phyloP scores from a whole-genome alignment of 352 stramenopile genomes.

The Aphanomyces stellatus region DNA sequence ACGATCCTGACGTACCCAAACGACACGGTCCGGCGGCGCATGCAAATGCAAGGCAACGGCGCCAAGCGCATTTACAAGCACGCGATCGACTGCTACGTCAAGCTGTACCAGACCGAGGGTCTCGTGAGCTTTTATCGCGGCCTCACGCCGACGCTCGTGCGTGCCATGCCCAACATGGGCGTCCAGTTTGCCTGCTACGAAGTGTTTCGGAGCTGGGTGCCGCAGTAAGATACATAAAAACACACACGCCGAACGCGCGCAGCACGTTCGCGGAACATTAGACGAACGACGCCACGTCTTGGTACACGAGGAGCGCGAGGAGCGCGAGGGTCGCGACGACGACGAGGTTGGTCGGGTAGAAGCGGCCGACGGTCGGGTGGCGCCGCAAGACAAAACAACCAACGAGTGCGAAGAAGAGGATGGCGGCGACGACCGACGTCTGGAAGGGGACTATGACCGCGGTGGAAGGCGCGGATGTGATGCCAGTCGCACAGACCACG shows the following conservation, averaged over 20 bases:
- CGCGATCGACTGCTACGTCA: constrained; percentile 67
- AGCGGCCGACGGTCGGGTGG: neutral
- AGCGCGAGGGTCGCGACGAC: neutral
- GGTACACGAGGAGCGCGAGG: constrained; percentile 7
- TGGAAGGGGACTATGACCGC: too few species aligned
- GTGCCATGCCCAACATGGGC: constrained; percentile 78
- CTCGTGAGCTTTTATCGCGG: constrained; percentile 65
- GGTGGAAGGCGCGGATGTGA: neutral
- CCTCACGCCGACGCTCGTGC: constrained; percentile 66
- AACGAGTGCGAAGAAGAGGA: neutral
- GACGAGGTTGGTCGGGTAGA: constrained; percentile 16
- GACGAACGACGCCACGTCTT: constrained; percentile 1
- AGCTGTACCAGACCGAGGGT: constrained; percentile 53
- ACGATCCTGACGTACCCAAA: constrained; percentile 85
- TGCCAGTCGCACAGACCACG: constrained; percentile 30
- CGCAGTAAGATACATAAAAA: neutral
- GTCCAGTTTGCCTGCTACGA: constrained; percentile 86
- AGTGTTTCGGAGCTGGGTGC: constrained; percentile 29
- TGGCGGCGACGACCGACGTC: neutral
- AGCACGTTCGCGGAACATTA: neutral
- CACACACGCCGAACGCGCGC: neutral
- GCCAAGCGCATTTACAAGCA: constrained; percentile 49
- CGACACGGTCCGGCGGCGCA: constrained; percentile 71
- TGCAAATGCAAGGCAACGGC: constrained; percentile 82
- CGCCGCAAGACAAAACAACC: neutral